Base-by-base conservation (phyloP, 2,329 filamentous ascomycete genomes). In the Claviceps maximensis region DNA sequence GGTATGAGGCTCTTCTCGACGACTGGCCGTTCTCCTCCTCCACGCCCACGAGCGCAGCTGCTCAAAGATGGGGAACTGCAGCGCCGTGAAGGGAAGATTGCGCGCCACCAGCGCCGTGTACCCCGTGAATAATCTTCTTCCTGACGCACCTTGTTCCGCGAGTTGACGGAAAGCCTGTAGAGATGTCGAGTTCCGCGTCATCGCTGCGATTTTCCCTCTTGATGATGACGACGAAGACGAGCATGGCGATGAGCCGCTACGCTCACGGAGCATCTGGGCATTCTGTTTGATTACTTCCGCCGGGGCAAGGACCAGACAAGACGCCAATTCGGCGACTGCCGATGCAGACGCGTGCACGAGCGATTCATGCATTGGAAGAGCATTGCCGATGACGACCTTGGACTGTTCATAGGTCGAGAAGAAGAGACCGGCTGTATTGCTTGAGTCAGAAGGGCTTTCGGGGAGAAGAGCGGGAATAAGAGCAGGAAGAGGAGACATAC, bases 271-370 rank as follows among this genome's bases (percentile, higher is more conserved):
- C 78, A 95, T 89, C 67, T 95, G 89, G 0, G 90, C 89, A 67
- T 95, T 95, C 65, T 95, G 89, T 71, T 96, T 95, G 57, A 95
- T 80, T 8, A 95, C 87, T 66, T 95, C 89, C 15, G 89, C 88
- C 0, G 89, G 90, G 0, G 89, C 91, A 38, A 95, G 78, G 56
- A 95, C 87, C 21, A 89, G 75, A 64, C 90, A 95, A 5, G 88
- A 90, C 3, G 89, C 86, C 59, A 89, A 78, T 68, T 96, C 90
- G 1, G 85, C 90, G 17, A 81, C 70, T 2, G 82, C 84, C 1
- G 88, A 94, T 13, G 89, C 84, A 3, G 78, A 68, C 6, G 86
- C 78, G 64, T 95, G 85, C 53, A 89, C 77, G 10, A 89, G 58
- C 0, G 88, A 82, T 50, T 79, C 74, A 1, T 87, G 86, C 0